Conservation (phyloP, 2,329 filamentous ascomycete genomes). For the Aureobasidium lini region DNA sequence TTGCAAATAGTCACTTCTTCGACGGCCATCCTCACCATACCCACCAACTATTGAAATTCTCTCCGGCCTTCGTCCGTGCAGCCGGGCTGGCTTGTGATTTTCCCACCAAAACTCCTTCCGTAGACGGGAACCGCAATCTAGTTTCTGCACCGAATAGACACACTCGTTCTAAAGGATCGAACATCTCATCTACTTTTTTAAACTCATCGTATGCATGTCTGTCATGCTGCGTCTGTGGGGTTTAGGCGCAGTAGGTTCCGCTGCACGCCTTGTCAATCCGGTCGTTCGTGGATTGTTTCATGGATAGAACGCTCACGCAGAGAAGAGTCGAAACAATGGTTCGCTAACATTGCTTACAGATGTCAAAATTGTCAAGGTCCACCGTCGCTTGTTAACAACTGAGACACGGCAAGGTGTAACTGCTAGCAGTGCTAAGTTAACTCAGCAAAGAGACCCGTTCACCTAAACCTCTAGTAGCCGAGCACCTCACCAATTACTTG, state of each 20-base stretch:
- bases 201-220: slow-evolving; percentile 13
- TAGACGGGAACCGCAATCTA: slow-evolving; percentile 5
- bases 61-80: slow-evolving; percentile 10
- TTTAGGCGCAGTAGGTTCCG: slow-evolving; percentile 13
- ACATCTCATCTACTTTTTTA: slow-evolving; percentile 11
- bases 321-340: slow-evolving; percentile 10
- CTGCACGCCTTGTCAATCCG: slow-evolving; percentile 9
- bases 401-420: slow-evolving; percentile 11
- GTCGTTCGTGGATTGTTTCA: slow-evolving; percentile 13
- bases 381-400: slow-evolving; percentile 10
- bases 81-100: slow-evolving; percentile 1
- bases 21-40: not conserved
- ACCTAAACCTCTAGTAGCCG: not conserved
- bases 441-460: not conserved
- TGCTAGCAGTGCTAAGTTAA: not conserved
- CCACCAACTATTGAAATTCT: slow-evolving; percentile 12
- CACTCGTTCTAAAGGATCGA: not conserved
- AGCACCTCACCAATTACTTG: slow-evolving; percentile 1
- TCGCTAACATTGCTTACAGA: slow-evolving; percentile 12
- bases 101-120: not conserved
- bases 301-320: slow-evolving; percentile 10
- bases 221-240: slow-evolving; percentile 14
- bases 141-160: slow-evolving; percentile 7
- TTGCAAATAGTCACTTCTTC: not conserved
- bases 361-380: slow-evolving; percentile 10